Percentiles rank a stretch among this genome's conserved stretches.
Evolutionary conservation across 371 early-diverging fungal species (phyloP).

Genomic region (Umbelopsis sp.): DNA sequence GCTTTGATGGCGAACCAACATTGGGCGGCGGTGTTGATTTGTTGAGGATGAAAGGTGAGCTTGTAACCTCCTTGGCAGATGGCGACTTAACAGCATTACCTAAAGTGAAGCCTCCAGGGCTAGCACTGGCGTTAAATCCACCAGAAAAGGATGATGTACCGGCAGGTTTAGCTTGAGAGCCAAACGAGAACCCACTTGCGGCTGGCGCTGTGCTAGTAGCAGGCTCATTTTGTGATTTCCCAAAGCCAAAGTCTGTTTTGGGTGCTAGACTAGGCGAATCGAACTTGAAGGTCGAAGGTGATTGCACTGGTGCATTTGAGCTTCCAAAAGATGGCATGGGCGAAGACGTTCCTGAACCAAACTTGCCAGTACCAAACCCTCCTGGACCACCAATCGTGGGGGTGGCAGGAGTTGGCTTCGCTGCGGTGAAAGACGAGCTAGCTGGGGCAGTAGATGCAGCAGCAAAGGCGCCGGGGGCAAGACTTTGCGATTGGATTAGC

Average conservation of each 20-base stretch:
- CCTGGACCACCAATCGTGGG: conserved; percentile 21
- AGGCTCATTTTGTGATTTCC: too few species aligned
- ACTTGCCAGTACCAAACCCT: conserved; percentile 31
- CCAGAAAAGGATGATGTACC: not conserved
- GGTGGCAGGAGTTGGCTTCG: conserved; percentile 12
- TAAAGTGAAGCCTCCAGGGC: too few species aligned
- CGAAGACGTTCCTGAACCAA: not conserved
- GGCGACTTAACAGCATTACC: not conserved
- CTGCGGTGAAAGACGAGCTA: not conserved
- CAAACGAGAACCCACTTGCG: not conserved
- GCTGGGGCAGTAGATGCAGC: conserved; percentile 14
- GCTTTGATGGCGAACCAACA: not conserved
- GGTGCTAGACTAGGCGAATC: not conserved
- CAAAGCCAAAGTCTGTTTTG: too few species aligned
- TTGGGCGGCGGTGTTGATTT: too few species aligned
- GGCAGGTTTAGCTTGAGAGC: conserved; percentile 2
- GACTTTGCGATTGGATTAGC: conserved; percentile 24
- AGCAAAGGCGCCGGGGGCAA: not conserved
- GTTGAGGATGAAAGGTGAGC: too few species aligned
- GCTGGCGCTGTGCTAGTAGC: not conserved
- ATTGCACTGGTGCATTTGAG: not conserved
- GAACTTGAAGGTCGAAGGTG: not conserved
- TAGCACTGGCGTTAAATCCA: too few species aligned
- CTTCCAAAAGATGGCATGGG: not conserved
- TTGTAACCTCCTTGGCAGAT: not conserved